Evolutionary conservation across 257 asterid genomes (phyloP), one percentile per base, ranked within the genome.

Genomic region (Orobanche coerulescens): DNA sequence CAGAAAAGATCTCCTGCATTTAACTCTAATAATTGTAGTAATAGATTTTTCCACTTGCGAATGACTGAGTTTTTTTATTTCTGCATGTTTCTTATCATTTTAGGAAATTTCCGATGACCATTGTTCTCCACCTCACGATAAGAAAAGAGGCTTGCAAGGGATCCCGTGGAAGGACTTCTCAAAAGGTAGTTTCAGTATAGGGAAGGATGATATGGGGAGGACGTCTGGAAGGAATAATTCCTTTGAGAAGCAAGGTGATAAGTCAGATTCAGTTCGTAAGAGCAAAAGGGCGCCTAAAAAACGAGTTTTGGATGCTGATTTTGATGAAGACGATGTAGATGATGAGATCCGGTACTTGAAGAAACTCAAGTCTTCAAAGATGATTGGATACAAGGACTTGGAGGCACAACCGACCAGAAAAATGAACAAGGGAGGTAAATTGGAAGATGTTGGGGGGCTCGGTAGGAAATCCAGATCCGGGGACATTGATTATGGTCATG

Each of bases 271-370:
- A 34, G 91, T 79, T 65, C 95, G 99, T 61, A 93, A 89, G 80
- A 93, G 96, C 84, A 86, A 68, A 81, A 77, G 96, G 76, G 83
- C 66, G 22, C 95, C 91, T 28, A 93, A 86, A 78, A 83, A 70
- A 73, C 96, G 94, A 59, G 86, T 69, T 50, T 75, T 77, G 57
- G 95, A 89, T 65, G 86, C 68, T 34, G 87, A 82, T 4, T 88
- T 81, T 71, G 96, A 82, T 60, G 96, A 87, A 9, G 95, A 87
- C 13, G 94, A 81, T 18, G 80, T 80, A 25, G 97, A 93, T 68
- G 97, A 79, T 60, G 99, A 93, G 79, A 85, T 86, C 66, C 82
- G 96, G 36, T 93, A 80, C 74, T 71, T 93, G 63, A 96, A 93
- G 82, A 93, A 89, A 77, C 85, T 89, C 6, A 89, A 81, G 78